Evolutionary conservation across 2,329 filamentous ascomycete species (phyloP).

Genomic region (Coniochaeta sp.): DNA sequence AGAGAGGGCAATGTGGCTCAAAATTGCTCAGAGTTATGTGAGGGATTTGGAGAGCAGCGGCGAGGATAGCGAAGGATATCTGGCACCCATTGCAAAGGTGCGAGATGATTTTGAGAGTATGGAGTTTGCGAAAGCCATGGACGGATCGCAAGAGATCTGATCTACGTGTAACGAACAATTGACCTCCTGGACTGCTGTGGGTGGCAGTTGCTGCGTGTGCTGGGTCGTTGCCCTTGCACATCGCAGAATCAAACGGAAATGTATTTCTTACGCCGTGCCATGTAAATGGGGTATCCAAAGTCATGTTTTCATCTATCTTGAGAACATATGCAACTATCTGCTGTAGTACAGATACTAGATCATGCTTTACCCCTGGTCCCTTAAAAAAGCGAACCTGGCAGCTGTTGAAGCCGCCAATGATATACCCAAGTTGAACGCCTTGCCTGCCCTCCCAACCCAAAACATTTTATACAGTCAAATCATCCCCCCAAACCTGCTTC

Average conservation of each 20-base stretch:
- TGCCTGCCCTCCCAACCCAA: neutral
- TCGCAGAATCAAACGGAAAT: too few relatives aligned
- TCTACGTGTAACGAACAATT: neutral
- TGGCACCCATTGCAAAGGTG: constrained; percentile 49
- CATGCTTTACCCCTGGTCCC: neutral
- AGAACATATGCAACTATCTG: neutral
- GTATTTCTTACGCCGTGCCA: too few relatives aligned
- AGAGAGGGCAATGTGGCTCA: constrained; percentile 55
- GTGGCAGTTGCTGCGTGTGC: too few relatives aligned
- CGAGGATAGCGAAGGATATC: constrained; percentile 23
- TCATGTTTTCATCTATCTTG: neutral
- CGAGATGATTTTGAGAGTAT: constrained; percentile 46
- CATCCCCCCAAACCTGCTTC: constrained; percentile 43
- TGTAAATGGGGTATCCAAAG: neutral
- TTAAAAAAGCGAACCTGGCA: neutral
- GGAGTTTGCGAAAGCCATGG: constrained; percentile 41
- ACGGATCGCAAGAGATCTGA: constrained; percentile 9
- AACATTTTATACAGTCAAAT: neutral
- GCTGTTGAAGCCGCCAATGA: neutral
- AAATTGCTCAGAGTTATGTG: constrained; percentile 49
- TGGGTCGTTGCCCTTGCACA: too few relatives aligned
- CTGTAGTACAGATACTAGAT: neutral
- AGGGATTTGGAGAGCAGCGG: constrained; percentile 28
- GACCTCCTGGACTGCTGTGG: too few relatives aligned
- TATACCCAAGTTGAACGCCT: neutral